Evolutionary conservation across 1,284 basidiomycete genomes (phyloP).

Genomic region (Afroboletus lepidellus): DNA sequence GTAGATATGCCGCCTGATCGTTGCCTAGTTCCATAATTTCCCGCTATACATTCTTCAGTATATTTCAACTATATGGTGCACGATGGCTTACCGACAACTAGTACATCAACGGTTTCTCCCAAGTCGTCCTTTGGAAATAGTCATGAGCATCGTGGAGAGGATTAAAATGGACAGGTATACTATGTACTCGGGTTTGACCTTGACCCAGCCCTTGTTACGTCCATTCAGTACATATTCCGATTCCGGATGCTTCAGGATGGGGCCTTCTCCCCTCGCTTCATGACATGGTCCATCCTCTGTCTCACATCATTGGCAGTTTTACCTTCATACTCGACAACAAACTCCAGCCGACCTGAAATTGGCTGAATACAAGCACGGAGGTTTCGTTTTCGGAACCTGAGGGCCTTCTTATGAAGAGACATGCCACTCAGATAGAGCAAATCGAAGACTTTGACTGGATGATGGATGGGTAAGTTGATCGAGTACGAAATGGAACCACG

Average conservation of each 20-base stretch:
- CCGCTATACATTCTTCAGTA: constrained; percentile 42
- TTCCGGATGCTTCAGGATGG: constrained; percentile 84
- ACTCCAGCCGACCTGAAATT: constrained; percentile 78
- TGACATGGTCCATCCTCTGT: constrained; percentile 73
- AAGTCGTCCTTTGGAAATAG: constrained; percentile 65
- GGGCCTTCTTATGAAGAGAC: constrained; percentile 62
- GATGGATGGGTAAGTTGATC: constrained; percentile 2
- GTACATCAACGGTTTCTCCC: constrained; percentile 85
- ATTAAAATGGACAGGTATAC: constrained; percentile 42
- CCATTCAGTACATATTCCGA: constrained; percentile 82
- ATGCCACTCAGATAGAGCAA: constrained; percentile 81
- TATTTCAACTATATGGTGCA: not conserved
- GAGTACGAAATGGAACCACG: constrained; percentile 30
- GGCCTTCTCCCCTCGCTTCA: constrained; percentile 84
- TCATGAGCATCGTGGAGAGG: not conserved
- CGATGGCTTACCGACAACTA: constrained; percentile 73
- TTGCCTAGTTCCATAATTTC: constrained; percentile 70
- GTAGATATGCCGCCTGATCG: constrained; percentile 80
- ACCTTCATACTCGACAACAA: constrained; percentile 68
- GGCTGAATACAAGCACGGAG: constrained; percentile 59
- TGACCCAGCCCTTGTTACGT: constrained; percentile 88
- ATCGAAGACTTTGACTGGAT: constrained; percentile 90
- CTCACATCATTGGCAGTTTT: constrained; percentile 80
- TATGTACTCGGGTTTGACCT: constrained; percentile 94
- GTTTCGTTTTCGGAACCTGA: constrained; percentile 69